Conservation (phyloP, 768 basidiomycete species). For the Porpolomopsis calyptriformis region DNA sequence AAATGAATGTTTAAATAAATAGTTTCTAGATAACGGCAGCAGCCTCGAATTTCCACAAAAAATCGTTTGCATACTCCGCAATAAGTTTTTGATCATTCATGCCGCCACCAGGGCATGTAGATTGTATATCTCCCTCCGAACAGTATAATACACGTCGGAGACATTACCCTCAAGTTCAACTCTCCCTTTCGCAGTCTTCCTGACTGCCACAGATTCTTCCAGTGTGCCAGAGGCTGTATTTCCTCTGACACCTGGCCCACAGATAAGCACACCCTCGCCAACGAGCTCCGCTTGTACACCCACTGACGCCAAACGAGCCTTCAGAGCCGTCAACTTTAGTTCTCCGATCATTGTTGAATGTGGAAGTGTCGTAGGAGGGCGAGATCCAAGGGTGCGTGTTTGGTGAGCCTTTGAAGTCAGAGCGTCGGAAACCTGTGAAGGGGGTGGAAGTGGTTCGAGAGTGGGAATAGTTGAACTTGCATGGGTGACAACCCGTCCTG, state of each 20-base stretch:
- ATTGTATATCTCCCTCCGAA: slow-evolving; percentile 82
- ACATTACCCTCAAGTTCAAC: slow-evolving; percentile 86
- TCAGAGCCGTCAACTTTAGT: slow-evolving; percentile 82
- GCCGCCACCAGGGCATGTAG: slow-evolving; percentile 84
- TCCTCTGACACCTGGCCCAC: slow-evolving; percentile 49
- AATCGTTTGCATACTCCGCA: no score
- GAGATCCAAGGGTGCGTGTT: slow-evolving; percentile 49
- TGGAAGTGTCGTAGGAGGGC: slow-evolving; percentile 57
- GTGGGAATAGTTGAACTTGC: slow-evolving; percentile 83
- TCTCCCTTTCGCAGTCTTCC: slow-evolving; percentile 75
- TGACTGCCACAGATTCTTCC: slow-evolving; percentile 72
- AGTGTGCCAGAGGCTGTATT: slow-evolving; percentile 32
- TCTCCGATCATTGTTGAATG: slow-evolving; percentile 97
- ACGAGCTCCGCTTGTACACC: slow-evolving; percentile 87
- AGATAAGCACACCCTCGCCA: slow-evolving; percentile 94
- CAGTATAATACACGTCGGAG: slow-evolving; percentile 81
- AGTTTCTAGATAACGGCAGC: no score
- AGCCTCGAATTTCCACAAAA: no score
- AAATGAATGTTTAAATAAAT: no score
- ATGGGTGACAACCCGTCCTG: slow-evolving; percentile 76
- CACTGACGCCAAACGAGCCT: slow-evolving; percentile 61
- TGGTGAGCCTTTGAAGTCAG: slow-evolving; percentile 15
- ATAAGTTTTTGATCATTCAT: no score
- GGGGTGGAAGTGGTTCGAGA: slow-evolving; percentile 55
- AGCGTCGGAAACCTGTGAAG: slow-evolving; percentile 17